Evolutionary conservation across 306 rosid species (phyloP), one percentile per base, ranked within the genome.

Genomic region (Gleditsia sinensis): DNA sequence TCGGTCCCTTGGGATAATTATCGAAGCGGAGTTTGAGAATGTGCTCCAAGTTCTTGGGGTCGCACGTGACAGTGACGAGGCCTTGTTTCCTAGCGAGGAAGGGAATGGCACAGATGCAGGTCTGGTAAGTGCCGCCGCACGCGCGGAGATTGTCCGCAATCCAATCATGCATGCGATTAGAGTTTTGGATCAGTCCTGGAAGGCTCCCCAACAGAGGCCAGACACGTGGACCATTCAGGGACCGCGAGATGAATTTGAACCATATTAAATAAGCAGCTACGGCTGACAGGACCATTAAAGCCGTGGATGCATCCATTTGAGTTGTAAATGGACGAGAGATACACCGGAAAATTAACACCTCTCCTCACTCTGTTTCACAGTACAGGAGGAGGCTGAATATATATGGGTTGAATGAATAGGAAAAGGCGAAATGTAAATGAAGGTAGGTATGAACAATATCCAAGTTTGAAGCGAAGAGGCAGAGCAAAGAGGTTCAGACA

Each of bases 1-100:
- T 83, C 9, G 98, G 97, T 2, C 98, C 98, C 75, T 93, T 93
- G 4, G 98, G 98, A 75, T 93, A 93, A 43, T 93, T 93, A 25
- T 91, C 97, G 59, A 93, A 93, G 39, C 94, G 92, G 69, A 78
- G 71, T 78, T 91, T 93, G 73, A 94, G 80, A 21, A 94, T 89
- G 81, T 91, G 96, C 84, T 94, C 96, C 27, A 94, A 24, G 75
- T 94, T 91, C 74, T 83, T 86, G 16, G 98, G 97, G 39, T 94
- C 97, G 79, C 96, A 94, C 23, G 98, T 94, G 88, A 94, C 98
- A 0, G 98, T 94, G 45, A 94, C 91, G 71, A 86, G 94, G 0
- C 90, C 86, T 34, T 91, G 94, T 51, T 85, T 94, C 9, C 67
- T 64, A 0, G 98, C 90, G 14, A 91, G 82, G 72, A 87, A 88